Conservation (phyloP, 1,284 basidiomycete species). For the Cutaneotrichosporon spelunceum region DNA sequence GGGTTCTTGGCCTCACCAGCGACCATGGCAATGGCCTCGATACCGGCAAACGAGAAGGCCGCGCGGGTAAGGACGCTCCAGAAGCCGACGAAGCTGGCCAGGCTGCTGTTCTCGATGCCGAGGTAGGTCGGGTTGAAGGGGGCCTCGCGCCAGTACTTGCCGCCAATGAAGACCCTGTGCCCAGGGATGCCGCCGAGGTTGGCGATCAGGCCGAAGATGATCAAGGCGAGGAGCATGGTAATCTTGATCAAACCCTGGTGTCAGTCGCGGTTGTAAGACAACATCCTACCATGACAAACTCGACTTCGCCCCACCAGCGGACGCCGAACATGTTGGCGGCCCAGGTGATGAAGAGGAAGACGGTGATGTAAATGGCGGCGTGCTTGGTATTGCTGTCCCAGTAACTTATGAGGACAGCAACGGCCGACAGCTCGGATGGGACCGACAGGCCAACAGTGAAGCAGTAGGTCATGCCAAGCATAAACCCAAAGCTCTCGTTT, state of each 20-base stretch:
- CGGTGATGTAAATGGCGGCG: conserved; percentile 19
- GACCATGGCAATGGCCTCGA: conserved; percentile 50
- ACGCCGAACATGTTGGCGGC: conserved; percentile 21
- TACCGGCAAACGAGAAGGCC: conserved; percentile 39
- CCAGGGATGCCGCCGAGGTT: conserved; percentile 70
- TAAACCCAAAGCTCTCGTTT: background rate
- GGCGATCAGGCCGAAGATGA: conserved; percentile 64
- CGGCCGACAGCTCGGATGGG: conserved; percentile 68
- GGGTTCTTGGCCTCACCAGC: conserved; percentile 58
- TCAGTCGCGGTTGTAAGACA: background rate
- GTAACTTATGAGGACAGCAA: conserved; percentile 68
- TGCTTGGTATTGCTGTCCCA: conserved; percentile 59
- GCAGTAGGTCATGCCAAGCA: conserved; percentile 55
- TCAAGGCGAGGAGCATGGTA: conserved; percentile 56
- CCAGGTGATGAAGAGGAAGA: conserved; percentile 16
- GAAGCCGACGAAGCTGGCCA: conserved; percentile 59
- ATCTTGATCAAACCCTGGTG: conserved; percentile 59
- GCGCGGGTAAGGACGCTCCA: conserved; percentile 57
- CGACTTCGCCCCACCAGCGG: conserved; percentile 43
- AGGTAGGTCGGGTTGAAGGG: conserved; percentile 47
- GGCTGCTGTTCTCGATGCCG: conserved; percentile 16
- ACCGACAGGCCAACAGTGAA: conserved; percentile 57
- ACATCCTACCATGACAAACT: conserved; percentile 53
- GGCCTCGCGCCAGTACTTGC: conserved; percentile 62
- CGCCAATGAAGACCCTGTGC: conserved; percentile 49